Percentiles rank a stretch among this genome's conserved stretches.
phyloP scores from a whole-genome alignment of 768 basidiomycete species.

The Myochromella boudieri region DNA sequence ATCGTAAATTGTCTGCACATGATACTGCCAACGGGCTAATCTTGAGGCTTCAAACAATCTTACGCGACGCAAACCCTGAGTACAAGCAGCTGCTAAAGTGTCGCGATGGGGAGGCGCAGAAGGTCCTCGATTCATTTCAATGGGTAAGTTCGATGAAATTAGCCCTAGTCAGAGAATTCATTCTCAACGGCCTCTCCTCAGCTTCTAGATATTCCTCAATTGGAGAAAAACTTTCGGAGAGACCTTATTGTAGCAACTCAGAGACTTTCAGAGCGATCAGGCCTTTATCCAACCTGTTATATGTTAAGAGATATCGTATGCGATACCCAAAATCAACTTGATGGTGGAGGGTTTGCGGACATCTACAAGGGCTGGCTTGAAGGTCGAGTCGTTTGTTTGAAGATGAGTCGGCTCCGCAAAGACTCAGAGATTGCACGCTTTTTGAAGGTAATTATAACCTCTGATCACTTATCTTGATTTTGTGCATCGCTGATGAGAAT shows the following conservation, averaged over 20 bases:
- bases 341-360: conserved; percentile 5
- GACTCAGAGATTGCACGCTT: not conserved
- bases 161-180: too few relatives aligned
- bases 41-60: too few relatives aligned
- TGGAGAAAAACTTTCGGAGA: not conserved
- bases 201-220: not conserved
- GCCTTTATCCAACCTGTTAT: conserved; percentile 6
- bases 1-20: too few relatives aligned
- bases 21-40: too few relatives aligned
- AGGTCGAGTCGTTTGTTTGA: not conserved
- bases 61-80: too few relatives aligned
- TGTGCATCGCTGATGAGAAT: not conserved
- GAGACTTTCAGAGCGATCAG: not conserved
- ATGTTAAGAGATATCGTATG: not conserved
- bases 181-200: not conserved
- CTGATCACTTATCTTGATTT: not conserved
- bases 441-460: not conserved
- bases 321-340: not conserved
- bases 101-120: too few relatives aligned
- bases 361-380: conserved; percentile 3
- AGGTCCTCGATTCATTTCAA: conserved; percentile 7
- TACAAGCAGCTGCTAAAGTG: too few relatives aligned
- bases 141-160: not conserved
- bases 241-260: conserved; percentile 2
- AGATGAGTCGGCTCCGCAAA: not conserved